Evolutionary conservation across 305 asterid species (phyloP), one percentile per base, ranked within the genome.

Genomic region (Lippia alba): DNA sequence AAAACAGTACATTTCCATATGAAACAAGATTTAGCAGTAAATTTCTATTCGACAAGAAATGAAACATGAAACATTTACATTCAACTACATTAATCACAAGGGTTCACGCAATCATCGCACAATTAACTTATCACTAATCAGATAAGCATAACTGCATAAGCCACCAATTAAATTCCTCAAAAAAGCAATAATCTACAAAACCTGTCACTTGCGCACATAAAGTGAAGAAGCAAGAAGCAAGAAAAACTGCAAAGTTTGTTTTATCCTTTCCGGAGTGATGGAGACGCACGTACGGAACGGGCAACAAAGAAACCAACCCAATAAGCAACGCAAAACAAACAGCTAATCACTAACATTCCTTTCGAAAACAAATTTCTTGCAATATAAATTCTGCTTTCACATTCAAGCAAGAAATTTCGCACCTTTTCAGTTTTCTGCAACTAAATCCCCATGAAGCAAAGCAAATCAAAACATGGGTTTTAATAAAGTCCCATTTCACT

Each of bases 391-490:
- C 53, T 65, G 74, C 54, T 74, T 66, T 67, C 39, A n/a, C 64
- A 57, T 48, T 61, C 12, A 49, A 48, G n/a, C 73, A 68, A 57
- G 18, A 74, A 55, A 41, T n/a, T 20, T 44, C 15, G 2, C 51
- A 10, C 12, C 9, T 17, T 19, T 30, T 40, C 17, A 5, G 3
- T 33, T 18, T 19, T 9, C 12, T 44, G 54, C 66, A 20, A 20
- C 57, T 19, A 57, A n/a, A n/a, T 45, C 24, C 49, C 60, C 72
- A 10, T 18, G 50, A 36, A 66, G 56, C n/a, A 56, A 54, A 72
- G 70, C 76, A 77, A 77, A 72, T 73, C 69, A 73, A 60, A 73
- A n/a, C n/a, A n/a, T n/a, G n/a, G n/a, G n/a, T n/a, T n/a, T n/a
- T n/a, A n/a, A n/a, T n/a, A n/a, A n/a, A n/a, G n/a, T n/a, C n/a